Evolutionary conservation across 805 yeast species (phyloP).

Genomic region (Komagataella populi): DNA sequence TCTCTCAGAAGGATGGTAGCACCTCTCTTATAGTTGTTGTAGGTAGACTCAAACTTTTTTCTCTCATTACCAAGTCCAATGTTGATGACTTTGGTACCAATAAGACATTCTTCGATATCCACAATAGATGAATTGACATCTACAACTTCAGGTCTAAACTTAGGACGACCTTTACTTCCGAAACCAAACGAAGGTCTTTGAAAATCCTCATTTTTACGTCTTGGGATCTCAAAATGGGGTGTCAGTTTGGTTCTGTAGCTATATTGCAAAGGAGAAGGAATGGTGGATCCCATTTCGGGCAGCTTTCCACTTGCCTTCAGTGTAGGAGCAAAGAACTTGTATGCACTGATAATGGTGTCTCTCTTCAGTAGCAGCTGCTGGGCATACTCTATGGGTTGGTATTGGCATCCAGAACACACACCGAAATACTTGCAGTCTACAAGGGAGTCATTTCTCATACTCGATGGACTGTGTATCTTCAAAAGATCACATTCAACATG

Average conservation of each 20-base stretch:
- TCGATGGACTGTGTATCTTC: conserved; percentile 22
- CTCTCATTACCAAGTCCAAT: conserved; percentile 64
- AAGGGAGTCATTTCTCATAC: conserved; percentile 37
- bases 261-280: conserved; percentile 59
- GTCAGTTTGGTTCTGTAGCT: conserved; percentile 86
- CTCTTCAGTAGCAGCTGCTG: conserved; percentile 64
- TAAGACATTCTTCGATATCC: conserved; percentile 89
- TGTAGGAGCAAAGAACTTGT: conserved; percentile 55
- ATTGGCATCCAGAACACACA: conserved; percentile 90
- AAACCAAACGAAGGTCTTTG: conserved; percentile 72
- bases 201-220: conserved; percentile 20
- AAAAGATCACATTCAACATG: conserved; percentile 69
- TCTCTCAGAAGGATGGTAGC: conserved; percentile 83
- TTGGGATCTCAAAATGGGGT: conserved; percentile 84
- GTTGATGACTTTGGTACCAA: conserved; percentile 75
- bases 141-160: conserved; percentile 37
- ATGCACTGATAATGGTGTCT: conserved; percentile 71
- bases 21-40: conserved; percentile 48
- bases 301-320: conserved; percentile 26
- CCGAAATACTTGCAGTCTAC: conserved; percentile 80
- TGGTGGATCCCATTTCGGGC: conserved; percentile 41
- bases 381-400: conserved; percentile 62
- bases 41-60: conserved; percentile 31
- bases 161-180: conserved; percentile 72
- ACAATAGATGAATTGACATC: conserved; percentile 40